Conservation (phyloP, 768 basidiomycete genomes). For the Nidularia sp. region DNA sequence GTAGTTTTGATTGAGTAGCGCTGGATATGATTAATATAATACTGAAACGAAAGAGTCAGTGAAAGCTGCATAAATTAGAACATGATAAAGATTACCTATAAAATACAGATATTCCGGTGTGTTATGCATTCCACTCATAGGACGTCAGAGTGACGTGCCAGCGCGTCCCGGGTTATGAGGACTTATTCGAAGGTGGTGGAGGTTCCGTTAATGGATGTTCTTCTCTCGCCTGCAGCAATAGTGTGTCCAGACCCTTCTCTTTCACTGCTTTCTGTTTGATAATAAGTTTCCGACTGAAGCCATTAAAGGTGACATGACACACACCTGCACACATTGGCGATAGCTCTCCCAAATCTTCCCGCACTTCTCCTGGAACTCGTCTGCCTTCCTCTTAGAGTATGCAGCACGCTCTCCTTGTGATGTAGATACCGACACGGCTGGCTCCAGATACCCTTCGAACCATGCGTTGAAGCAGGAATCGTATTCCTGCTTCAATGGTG, state of each 20-base stretch:
- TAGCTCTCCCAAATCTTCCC: conserved; percentile 82
- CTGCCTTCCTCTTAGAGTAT: conserved; percentile 75
- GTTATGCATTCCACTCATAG: too few species aligned
- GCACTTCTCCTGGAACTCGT: conserved; percentile 84
- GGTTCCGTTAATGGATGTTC: conserved; percentile 73
- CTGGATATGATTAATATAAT: too few species aligned
- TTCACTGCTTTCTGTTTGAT: conserved; percentile 65
- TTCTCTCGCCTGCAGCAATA: conserved; percentile 75
- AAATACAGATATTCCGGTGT: too few species aligned
- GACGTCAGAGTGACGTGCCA: too few species aligned
- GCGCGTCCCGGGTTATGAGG: not conserved
- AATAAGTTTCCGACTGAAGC: not conserved
- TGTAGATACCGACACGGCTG: conserved; percentile 47
- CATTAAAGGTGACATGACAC: conserved; percentile 15
- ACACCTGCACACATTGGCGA: conserved; percentile 77
- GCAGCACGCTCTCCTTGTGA: conserved; percentile 43
- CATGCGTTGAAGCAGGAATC: conserved; percentile 96
- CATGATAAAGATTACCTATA: too few species aligned
- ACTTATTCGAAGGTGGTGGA: conserved; percentile 17
- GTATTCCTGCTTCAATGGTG: conserved; percentile 83
- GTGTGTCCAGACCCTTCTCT: conserved; percentile 68
- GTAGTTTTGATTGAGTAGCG: too few species aligned
- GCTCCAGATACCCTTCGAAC: conserved; percentile 96
- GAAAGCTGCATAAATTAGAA: too few species aligned
- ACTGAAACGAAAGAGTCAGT: too few species aligned